Conservation (phyloP, 2,329 filamentous ascomycete genomes). For the Acrocalymma vagum region DNA sequence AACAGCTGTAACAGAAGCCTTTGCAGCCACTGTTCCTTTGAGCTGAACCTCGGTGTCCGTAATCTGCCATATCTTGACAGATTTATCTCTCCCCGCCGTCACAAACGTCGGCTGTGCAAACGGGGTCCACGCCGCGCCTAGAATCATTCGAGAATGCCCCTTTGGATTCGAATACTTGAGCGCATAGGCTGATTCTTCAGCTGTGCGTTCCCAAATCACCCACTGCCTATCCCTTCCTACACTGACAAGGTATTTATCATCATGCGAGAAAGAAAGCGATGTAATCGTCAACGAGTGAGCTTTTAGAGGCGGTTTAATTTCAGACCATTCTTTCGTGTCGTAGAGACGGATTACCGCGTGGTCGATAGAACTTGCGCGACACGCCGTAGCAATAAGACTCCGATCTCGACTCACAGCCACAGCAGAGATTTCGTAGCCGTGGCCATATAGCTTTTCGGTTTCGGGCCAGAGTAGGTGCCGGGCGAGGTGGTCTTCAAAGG, state of each 20-base stretch:
- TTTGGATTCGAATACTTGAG: conserved; percentile 76
- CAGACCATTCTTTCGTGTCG: conserved; percentile 86
- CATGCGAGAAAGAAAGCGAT: conserved; percentile 78
- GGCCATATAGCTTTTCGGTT: conserved; percentile 94
- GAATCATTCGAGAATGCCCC: conserved; percentile 90
- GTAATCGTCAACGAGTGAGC: conserved; percentile 89
- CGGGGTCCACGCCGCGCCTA: conserved; percentile 82
- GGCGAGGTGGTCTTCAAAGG: conserved; percentile 87
- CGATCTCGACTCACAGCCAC: conserved; percentile 81
- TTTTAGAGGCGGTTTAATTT: conserved; percentile 82
- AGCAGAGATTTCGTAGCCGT: conserved; percentile 95
- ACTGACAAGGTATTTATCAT: conserved; percentile 80
- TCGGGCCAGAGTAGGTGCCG: conserved; percentile 96
- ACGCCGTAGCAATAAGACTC: conserved; percentile 84
- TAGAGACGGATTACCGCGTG: conserved; percentile 95
- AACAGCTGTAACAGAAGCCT: conserved; percentile 40
- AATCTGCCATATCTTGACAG: conserved; percentile 69
- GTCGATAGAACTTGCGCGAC: conserved; percentile 89
- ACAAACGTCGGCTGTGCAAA: conserved; percentile 68
- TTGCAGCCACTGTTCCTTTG: conserved; percentile 30
- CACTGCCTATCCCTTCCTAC: conserved; percentile 93
- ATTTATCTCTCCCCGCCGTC: conserved; percentile 90
- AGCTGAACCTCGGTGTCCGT: conserved; percentile 25
- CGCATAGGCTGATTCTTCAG: conserved; percentile 57
- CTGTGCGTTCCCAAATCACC: conserved; percentile 75